A percentile compares a stretch with the other conserved stretches of the same genome.
Evolutionary conservation across 192 early-diverging fungal genomes (phyloP).

Genomic region (Funneliformis mosseae): DNA sequence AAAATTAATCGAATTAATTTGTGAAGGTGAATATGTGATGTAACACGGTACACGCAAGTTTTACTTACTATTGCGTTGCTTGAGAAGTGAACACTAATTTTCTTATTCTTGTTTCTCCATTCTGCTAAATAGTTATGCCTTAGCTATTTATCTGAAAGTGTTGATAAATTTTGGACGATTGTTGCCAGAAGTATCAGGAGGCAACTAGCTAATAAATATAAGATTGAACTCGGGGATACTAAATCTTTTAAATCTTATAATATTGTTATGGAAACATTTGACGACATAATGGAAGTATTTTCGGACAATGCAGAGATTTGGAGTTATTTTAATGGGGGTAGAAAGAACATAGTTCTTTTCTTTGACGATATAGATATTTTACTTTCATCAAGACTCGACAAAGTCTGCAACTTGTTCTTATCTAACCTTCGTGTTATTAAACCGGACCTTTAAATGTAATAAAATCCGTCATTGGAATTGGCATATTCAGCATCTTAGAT

Average conservation of each 20-base stretch:
- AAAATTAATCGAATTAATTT: neutral
- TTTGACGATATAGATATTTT: constrained; percentile 23
- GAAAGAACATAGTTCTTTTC: constrained; percentile 5
- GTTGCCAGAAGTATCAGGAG: constrained; percentile 1
- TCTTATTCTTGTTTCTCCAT: neutral
- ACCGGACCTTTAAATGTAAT: neutral
- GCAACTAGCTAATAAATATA: neutral
- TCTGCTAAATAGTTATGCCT: constrained; percentile 7
- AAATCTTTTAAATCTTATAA: neutral
- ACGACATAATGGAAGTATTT: neutral
- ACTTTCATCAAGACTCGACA: neutral
- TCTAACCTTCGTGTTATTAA: constrained; percentile 1
- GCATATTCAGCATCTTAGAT: neutral
- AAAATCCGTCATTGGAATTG: constrained; percentile 7
- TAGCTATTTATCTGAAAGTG: neutral
- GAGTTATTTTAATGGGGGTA: neutral
- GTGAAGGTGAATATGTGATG: constrained; percentile 18
- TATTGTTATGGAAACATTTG: neutral
- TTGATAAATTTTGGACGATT: constrained; percentile 21
- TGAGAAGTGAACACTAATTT: no score
- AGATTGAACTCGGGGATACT: neutral
- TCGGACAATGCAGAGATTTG: no score
- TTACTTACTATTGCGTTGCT: no score
- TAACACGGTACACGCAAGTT: constrained; percentile 17
- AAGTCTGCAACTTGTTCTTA: neutral